Evolutionary conservation across 129 eudicot species (phyloP), one percentile per base, ranked within the genome.

Genomic region (Helianthus annuus): DNA sequence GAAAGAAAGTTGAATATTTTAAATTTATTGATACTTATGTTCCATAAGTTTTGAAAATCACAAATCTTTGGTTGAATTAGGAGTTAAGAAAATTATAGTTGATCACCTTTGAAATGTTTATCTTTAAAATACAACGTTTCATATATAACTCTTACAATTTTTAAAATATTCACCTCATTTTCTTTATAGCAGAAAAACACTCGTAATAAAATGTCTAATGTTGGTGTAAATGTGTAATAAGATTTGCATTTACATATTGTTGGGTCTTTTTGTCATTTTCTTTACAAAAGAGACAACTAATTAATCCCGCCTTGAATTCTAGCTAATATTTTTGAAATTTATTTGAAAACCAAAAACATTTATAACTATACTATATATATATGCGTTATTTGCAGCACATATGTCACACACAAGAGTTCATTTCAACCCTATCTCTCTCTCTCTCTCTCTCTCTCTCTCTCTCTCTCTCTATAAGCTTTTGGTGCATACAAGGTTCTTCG

Each of bases 281-380:
- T 16, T 59, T 48, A n/a, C 24, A 46, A 9, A 9, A 45, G 10
- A 29, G 22, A 19, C 48, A 73, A 62, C 16, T 48, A 62, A 48
- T 48, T 34, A 73, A 34, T 73, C 63, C 63, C 63, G 60, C 44
- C 78, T 51, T 14, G 24, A 12, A 34, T 62, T 48, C 36, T 60
- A 73, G 22, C 49, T 44, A 72, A 34, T 22, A 14, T 1, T 49
- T 60, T 73, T 73, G 2, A 63, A 51, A 48, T 70, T 54, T 36
- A 34, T 49, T 24, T 16, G 1, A 34, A 16, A 48, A 73, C 24
- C 29, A 49, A 73, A 46, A 48, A 34, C 16, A 64, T 29, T 60
- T 46, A 48, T 48, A 29, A 12, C 40, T 4, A 19, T 69, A 32
- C 3, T 32, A 32, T 32, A 32, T 32, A 32, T 54, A 69, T 16